Evolutionary conservation across 2,329 filamentous ascomycete species (phyloP).

Genomic region (Neonectria faginata): DNA sequence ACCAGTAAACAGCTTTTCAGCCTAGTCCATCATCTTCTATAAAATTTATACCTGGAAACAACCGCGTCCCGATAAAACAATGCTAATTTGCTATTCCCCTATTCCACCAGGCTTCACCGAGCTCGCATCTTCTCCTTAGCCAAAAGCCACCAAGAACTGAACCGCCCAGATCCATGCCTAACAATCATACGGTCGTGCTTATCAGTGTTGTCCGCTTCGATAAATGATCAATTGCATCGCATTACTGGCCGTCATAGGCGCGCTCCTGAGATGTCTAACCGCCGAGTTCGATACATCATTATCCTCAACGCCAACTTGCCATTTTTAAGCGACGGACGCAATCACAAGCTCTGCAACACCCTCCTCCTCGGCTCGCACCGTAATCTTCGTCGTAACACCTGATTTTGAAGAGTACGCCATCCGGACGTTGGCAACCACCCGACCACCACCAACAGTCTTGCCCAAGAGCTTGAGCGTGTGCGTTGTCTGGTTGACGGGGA

Average conservation of each 20-base stretch:
- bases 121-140: not conserved
- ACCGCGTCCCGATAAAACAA: conserved; percentile 19
- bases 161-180: conserved; percentile 1
- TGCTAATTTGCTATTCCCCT: conserved; percentile 15
- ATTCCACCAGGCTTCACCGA: not conserved
- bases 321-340: conserved; percentile 79
- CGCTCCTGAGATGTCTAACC: conserved; percentile 44
- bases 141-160: conserved; percentile 7
- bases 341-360: conserved; percentile 87
- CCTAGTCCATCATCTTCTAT: conserved; percentile 7
- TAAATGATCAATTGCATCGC: conserved; percentile 27
- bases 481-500: conserved; percentile 87
- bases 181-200: conserved; percentile 6
- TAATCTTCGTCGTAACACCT: conserved; percentile 96
- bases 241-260: conserved; percentile 30
- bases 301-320: conserved; percentile 52
- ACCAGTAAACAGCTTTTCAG: not conserved
- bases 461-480: conserved; percentile 96
- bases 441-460: conserved; percentile 91
- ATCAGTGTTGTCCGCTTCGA: not conserved
- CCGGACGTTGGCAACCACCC: conserved; percentile 86
- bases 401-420: conserved; percentile 96
- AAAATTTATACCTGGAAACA: conserved; percentile 9
- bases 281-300: conserved; percentile 50
- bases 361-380: conserved; percentile 91